Evolutionary conservation across 768 basidiomycete species (phyloP).

Genomic region (Amanita muscaria): DNA sequence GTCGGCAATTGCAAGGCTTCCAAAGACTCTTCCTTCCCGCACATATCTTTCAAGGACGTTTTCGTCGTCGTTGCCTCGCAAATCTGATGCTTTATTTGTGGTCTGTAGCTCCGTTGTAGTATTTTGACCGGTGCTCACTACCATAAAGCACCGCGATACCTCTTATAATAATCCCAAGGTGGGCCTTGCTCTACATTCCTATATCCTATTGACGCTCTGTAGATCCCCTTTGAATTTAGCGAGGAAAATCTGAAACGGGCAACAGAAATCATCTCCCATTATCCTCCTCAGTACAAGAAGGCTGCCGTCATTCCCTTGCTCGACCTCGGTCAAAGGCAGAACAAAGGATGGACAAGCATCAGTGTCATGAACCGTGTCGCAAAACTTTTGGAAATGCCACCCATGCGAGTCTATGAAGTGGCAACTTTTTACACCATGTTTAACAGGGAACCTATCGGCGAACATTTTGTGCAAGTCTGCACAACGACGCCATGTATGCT

Average conservation of each 20-base stretch:
- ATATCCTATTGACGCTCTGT: conserved; percentile 1
- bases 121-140: conserved; percentile 10
- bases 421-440: conserved; percentile 99
- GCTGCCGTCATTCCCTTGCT: conserved; percentile 95
- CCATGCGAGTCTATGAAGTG: conserved; percentile 99
- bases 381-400: conserved; percentile 84
- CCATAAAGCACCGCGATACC: conserved; percentile 82
- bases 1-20: not conserved
- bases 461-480: conserved; percentile 95
- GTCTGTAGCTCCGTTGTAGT: conserved; percentile 37
- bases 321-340: conserved; percentile 94
- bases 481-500: conserved; percentile 99
- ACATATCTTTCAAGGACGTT: conserved; percentile 20
- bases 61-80: conserved; percentile 35
- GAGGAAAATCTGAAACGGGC: conserved; percentile 78
- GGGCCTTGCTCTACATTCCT: conserved; percentile 8
- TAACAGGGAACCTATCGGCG: conserved; percentile 94
- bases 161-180: conserved; percentile 91
- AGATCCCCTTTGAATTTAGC: conserved; percentile 90
- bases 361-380: conserved; percentile 99
- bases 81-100: conserved; percentile 82
- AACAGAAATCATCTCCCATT: conserved; percentile 82
- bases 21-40: not conserved
- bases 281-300: conserved; percentile 98
- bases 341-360: conserved; percentile 97